Conservation (phyloP, 345 rosid species). For the Syzygium oleosum region DNA sequence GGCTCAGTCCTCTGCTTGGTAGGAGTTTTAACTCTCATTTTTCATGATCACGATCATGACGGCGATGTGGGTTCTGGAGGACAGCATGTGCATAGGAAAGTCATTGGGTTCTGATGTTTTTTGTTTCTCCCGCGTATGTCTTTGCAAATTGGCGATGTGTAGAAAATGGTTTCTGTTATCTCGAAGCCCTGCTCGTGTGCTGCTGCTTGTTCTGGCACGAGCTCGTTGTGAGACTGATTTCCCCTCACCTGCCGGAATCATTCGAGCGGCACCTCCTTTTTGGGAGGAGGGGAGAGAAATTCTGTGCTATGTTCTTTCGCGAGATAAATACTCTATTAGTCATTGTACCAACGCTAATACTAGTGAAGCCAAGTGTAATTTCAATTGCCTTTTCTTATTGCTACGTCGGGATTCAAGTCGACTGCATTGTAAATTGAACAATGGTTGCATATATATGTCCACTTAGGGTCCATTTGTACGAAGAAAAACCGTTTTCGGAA, state of each 20-base stretch:
- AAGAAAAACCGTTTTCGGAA: neutral
- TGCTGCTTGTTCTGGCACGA: neutral
- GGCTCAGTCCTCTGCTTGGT: conserved; percentile 94
- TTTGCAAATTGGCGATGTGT: neutral
- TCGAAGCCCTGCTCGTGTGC: neutral
- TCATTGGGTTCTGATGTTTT: conserved; percentile 33
- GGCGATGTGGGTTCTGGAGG: conserved; percentile 22
- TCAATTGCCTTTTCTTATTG: neutral
- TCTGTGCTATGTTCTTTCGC: neutral
- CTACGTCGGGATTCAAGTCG: neutral
- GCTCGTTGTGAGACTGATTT: neutral
- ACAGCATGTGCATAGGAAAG: conserved; percentile 55
- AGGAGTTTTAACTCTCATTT: conserved; percentile 79
- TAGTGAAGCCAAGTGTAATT: neutral
- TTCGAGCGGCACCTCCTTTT: neutral
- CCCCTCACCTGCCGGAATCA: neutral
- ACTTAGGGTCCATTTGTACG: neutral
- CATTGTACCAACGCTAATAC: neutral
- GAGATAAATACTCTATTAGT: neutral
- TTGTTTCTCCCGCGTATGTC: neutral
- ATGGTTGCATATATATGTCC: neutral
- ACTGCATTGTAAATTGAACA: neutral
- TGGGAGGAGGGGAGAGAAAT: neutral
- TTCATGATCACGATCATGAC: conserved; percentile 69
- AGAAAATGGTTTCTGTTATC: neutral